Evolutionary conservation across 2,329 filamentous ascomycete genomes (phyloP).

Genomic region (Trichoderma brevicompactum): DNA sequence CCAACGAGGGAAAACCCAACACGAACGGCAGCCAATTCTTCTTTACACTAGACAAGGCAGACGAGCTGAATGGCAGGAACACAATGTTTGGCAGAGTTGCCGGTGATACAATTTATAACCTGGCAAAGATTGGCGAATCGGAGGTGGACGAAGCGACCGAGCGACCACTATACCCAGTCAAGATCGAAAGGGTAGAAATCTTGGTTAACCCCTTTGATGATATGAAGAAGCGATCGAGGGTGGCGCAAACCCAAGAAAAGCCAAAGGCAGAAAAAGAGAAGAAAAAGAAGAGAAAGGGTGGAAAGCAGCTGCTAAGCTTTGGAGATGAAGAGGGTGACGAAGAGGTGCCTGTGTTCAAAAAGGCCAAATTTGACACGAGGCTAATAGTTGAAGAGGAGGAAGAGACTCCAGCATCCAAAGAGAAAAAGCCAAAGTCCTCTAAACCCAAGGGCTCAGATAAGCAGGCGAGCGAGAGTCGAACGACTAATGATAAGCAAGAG

Average conservation of each 20-base stretch:
- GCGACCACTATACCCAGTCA: constrained; percentile 82
- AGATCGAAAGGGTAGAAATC: constrained; percentile 74
- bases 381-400: constrained; percentile 64
- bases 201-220: constrained; percentile 81
- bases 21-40: constrained; percentile 98
- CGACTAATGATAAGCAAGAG: constrained; percentile 8
- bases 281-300: constrained; percentile 73
- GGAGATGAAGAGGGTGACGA: constrained; percentile 67
- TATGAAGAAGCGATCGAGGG: constrained; percentile 71
- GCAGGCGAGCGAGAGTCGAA: not conserved
- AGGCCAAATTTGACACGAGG: constrained; percentile 77
- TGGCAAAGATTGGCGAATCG: constrained; percentile 89
- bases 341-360: constrained; percentile 66
- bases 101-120: constrained; percentile 93
- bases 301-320: constrained; percentile 79
- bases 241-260: constrained; percentile 53
- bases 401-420: constrained; percentile 35
- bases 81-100: constrained; percentile 92
- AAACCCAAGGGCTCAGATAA: constrained; percentile 37
- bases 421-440: constrained; percentile 39
- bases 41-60: constrained; percentile 82
- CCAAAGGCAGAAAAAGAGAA: constrained; percentile 54
- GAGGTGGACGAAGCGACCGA: constrained; percentile 81
- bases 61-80: constrained; percentile 86
- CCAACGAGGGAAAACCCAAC: constrained; percentile 76